Base-by-base conservation (phyloP, 148 eudicot genomes). In the Silene uniflora region DNA sequence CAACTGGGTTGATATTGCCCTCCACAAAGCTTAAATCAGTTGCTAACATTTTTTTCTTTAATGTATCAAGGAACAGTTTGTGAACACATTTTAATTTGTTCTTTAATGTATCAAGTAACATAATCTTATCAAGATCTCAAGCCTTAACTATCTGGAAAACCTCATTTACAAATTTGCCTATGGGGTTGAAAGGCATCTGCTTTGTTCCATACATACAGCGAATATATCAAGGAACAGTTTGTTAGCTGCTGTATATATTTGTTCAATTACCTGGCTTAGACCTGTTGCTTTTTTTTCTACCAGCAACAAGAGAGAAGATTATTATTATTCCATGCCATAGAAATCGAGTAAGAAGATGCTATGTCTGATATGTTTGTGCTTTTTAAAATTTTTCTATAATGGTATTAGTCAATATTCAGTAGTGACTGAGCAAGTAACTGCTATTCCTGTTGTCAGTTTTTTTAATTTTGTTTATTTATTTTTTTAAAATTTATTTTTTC, bases 271-370 rank as follows among this genome's bases (percentile, higher is more conserved):
- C 6, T 29, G 44, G 47, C 60, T 32, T 46, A 0, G 44, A 24
- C 39, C 58, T 7, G 17, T n/a, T 5, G 22, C 52, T 18, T 18
- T 75, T 12, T 11, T 49, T 55, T 18, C 2, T 67, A 27, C 29
- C 29, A 46, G 74, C 46, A 18, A 17, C 68, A 46, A 25, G 39
- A 13, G n/a, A 17, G 42, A 61, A 69, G 32, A 21, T 18, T 49
- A 46, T 18, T 77, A 18, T 27, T 47, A 44, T n/a, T n/a, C n/a
- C 62, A 27, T 61, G 69, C 46, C 46, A 61, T 77, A 7, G 22
- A 22, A 39, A 12, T 19, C 6, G 5, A 18, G 10, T 35, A 35
- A 35, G 22, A 67, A 29, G 70, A 17, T 32, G 7, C 70, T 49
- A 18, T 67, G 17, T 35, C 46, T 19, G 12, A 32, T 11, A 67